phyloP scores from a whole-genome alignment of 331 rosid species.

The Saraca asoca region DNA sequence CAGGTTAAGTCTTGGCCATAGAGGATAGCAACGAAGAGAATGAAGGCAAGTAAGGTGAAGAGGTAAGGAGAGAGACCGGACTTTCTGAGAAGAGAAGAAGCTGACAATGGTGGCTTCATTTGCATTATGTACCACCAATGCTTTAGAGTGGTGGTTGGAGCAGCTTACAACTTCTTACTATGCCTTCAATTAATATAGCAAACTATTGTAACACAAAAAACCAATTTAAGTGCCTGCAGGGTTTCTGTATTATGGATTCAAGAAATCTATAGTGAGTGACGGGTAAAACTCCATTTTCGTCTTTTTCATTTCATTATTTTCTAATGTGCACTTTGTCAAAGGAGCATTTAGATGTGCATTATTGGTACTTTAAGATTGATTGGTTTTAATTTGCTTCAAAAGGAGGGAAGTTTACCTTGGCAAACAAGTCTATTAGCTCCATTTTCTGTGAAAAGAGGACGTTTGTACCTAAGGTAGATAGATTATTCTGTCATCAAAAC shows the following conservation, averaged over 20 bases:
- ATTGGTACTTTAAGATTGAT: too few relatives aligned
- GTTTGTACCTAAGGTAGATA: too few relatives aligned
- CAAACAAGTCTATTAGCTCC: too few relatives aligned
- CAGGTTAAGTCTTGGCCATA: constrained; percentile 67
- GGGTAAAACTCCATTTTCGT: too few relatives aligned
- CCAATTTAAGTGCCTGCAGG: background rate
- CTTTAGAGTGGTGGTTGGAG: background rate
- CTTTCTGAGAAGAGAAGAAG: constrained; percentile 50
- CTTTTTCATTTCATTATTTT: too few relatives aligned
- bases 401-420: too few relatives aligned
- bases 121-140: constrained; percentile 1
- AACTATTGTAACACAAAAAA: background rate
- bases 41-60: constrained; percentile 64
- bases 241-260: too few relatives aligned
- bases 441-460: too few relatives aligned
- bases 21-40: constrained; percentile 67
- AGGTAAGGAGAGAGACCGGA: constrained; percentile 73
- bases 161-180: background rate
- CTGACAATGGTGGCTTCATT: constrained; percentile 53
- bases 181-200: background rate
- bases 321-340: too few relatives aligned
- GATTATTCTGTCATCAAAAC: too few relatives aligned
- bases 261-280: constrained; percentile 2
- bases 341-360: too few relatives aligned
- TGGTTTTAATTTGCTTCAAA: too few relatives aligned